Percentiles rank a stretch among this genome's conserved stretches.
phyloP scores from a whole-genome alignment of 768 basidiomycete species.

The Butyriboletus loyo region DNA sequence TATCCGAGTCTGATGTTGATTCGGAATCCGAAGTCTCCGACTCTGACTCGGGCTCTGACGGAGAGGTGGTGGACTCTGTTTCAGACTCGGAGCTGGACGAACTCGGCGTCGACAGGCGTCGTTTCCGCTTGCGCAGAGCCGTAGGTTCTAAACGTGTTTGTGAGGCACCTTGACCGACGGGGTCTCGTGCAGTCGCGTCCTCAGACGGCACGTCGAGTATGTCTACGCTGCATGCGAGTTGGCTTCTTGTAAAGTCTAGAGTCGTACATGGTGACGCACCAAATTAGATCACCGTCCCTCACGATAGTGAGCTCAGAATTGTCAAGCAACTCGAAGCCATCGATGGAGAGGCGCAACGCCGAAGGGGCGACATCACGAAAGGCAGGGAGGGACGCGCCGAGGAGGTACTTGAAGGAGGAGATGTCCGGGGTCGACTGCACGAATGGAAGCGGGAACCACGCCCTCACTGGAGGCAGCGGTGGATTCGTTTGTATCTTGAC shows the following conservation, averaged over 20 bases:
- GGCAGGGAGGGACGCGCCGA: conserved; percentile 15
- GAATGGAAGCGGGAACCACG: conserved; percentile 42
- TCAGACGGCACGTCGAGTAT: not conserved
- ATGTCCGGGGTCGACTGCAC: conserved; percentile 6
- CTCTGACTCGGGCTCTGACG: conserved; percentile 23
- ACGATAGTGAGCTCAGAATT: conserved; percentile 23
- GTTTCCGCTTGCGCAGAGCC: conserved; percentile 26
- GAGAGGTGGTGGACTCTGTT: conserved; percentile 18
- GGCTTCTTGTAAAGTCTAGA: not conserved
- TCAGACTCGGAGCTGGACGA: conserved; percentile 23
- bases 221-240: conserved; percentile 19
- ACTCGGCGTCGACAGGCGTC: conserved; percentile 9
- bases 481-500: conserved; percentile 46
- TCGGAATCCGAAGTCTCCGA: conserved; percentile 21
- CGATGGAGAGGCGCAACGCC: conserved; percentile 21
- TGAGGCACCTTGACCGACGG: not conserved
- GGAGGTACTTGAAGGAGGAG: conserved; percentile 14
- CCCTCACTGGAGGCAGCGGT: conserved; percentile 49
- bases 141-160: not conserved
- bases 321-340: conserved; percentile 30
- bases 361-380: conserved; percentile 2
- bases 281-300: conserved; percentile 29
- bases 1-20: conserved; percentile 16
- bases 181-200: not conserved
- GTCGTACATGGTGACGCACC: conserved; percentile 6